phyloP scores from a whole-genome alignment of 164 flowering plant genomes.

The Umbellularia californica region DNA sequence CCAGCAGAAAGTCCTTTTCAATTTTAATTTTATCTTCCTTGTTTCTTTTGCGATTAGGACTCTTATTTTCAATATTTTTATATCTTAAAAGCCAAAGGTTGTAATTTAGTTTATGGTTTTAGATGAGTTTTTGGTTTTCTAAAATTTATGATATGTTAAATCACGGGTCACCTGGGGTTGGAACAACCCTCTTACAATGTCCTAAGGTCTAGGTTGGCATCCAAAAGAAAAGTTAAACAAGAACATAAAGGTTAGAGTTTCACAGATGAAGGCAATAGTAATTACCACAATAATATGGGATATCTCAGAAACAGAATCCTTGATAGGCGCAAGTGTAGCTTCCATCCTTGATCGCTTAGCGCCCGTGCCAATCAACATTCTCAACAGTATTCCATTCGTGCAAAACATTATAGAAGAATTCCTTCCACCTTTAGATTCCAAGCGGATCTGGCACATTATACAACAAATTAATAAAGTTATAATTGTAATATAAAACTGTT shows the following conservation, averaged over 20 bases:
- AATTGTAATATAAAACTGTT: background rate
- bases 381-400: slow-evolving; percentile 85
- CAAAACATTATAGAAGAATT: slow-evolving; percentile 85
- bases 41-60: no score
- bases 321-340: slow-evolving; percentile 16
- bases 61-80: no score
- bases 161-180: no score
- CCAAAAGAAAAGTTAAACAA: no score
- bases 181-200: no score
- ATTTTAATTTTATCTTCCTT: no score
- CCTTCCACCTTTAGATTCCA: slow-evolving; percentile 87
- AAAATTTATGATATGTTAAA: no score
- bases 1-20: no score
- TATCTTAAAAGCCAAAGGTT: no score
- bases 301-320: slow-evolving; percentile 31
- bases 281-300: slow-evolving; percentile 94
- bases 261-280: background rate
- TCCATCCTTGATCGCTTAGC: slow-evolving; percentile 22
- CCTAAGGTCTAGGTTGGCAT: no score
- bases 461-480: slow-evolving; percentile 3
- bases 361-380: slow-evolving; percentile 60
- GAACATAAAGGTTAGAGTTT: background rate
- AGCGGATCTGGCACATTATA: slow-evolving; percentile 51
- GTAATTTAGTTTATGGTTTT: no score
- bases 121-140: no score